phyloP scores from a whole-genome alignment of 2,329 filamentous ascomycete genomes.

The Aspergillus aculeatinus region DNA sequence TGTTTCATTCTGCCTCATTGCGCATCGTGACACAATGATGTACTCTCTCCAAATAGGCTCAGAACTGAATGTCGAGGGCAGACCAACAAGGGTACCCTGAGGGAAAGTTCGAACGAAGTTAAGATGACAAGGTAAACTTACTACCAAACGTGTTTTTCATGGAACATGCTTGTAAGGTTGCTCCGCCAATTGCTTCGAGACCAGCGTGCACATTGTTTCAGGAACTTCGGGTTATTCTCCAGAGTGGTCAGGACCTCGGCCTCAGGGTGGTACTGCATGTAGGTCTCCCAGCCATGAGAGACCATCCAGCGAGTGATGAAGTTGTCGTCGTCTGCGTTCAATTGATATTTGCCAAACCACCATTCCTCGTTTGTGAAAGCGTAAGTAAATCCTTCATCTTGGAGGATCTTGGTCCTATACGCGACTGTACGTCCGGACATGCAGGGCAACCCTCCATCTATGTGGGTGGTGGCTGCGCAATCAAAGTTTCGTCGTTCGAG shows the following conservation, averaged over 20 bases:
- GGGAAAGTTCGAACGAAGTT: not conserved
- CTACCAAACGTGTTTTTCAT: conserved; percentile 81
- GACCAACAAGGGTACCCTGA: not conserved
- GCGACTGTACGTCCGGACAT: conserved; percentile 92
- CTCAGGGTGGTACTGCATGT: conserved; percentile 88
- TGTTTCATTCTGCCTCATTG: too few relatives aligned
- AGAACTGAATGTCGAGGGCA: not conserved
- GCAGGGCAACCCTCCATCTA: conserved; percentile 94
- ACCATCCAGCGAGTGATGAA: conserved; percentile 97
- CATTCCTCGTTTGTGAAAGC: conserved; percentile 91
- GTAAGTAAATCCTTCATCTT: conserved; percentile 79
- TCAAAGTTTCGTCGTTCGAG: conserved; percentile 95
- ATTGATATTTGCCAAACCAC: conserved; percentile 72
- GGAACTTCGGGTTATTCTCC: conserved; percentile 82
- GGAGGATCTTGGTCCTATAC: conserved; percentile 84
- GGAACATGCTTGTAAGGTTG: conserved; percentile 86
- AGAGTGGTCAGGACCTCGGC: conserved; percentile 91
- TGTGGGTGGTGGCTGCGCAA: conserved; percentile 90
- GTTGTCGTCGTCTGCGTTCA: conserved; percentile 97
- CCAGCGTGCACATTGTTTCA: conserved; percentile 93
- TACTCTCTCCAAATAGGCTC: too few relatives aligned
- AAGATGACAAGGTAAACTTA: conserved; percentile 54
- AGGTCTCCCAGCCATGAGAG: conserved; percentile 87
- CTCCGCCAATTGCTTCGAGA: conserved; percentile 97
- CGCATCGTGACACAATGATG: too few relatives aligned